A percentile compares a stretch with the other conserved stretches of the same genome.
These are phyloP conservation scores for Fusarium devonianum DNA, from an alignment of 2,329 filamentous ascomycete species.

Conservation along the genomic window DNA sequence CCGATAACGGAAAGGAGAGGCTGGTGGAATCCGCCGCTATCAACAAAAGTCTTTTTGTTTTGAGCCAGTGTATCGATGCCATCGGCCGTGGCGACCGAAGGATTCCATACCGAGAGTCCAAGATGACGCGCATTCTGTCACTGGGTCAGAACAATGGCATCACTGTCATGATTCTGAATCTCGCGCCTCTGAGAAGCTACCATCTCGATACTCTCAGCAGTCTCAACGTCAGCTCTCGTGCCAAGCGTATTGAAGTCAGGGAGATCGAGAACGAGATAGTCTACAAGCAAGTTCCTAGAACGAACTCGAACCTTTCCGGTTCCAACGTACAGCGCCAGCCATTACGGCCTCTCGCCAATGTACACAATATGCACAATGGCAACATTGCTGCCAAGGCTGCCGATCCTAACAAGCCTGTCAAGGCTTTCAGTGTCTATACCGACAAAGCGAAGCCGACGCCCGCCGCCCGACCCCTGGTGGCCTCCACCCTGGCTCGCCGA, in stretches of 20 bases:
- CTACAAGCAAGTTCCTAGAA: conserved; percentile 75
- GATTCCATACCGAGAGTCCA: conserved; percentile 92
- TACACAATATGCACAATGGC: conserved; percentile 74
- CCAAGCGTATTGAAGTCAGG: conserved; percentile 93
- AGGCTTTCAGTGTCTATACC: conserved; percentile 86
- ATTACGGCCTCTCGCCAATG: conserved; percentile 76
- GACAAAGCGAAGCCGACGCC: conserved; percentile 67
- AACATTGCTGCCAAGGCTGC: conserved; percentile 56
- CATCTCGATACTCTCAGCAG: conserved; percentile 94
- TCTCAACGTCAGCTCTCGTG: conserved; percentile 91
- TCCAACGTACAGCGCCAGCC: conserved; percentile 71
- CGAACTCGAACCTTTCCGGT: conserved; percentile 50
- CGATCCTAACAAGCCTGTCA: conserved; percentile 73
- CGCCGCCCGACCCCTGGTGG: conserved; percentile 45
- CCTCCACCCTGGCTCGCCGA: conserved; percentile 46
- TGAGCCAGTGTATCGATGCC: conserved; percentile 94
- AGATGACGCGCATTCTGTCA: conserved; percentile 95
- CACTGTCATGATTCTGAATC: conserved; percentile 95
- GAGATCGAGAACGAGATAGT: conserved; percentile 96
- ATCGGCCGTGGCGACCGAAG: conserved; percentile 78
- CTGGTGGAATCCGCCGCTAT: conserved; percentile 96
- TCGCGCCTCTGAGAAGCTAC: conserved; percentile 89
- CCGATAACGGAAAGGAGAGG: conserved; percentile 91
- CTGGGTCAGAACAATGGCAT: conserved; percentile 94
- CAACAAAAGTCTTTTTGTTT: conserved; percentile 95